Evolutionary conservation across 73 alveolate species (phyloP).

Genomic region (Tetrahymena thermophila): DNA sequence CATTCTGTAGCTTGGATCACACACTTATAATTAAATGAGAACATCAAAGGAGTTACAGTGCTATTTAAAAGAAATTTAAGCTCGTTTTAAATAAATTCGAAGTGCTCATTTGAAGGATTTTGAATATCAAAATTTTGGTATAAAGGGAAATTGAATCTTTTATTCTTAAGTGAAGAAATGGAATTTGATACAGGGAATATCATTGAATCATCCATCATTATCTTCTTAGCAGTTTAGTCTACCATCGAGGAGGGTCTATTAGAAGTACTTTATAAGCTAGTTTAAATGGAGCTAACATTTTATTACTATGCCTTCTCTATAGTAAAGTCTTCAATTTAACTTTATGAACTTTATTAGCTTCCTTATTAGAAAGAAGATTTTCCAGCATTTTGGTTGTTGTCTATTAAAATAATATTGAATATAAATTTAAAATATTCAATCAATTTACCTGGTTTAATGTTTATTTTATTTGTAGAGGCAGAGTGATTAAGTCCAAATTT

Average conservation of each 20-base stretch:
- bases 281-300: neutral
- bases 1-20: neutral
- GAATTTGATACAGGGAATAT: neutral
- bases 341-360: neutral
- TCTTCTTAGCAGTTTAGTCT: neutral
- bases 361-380: neutral
- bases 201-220: neutral
- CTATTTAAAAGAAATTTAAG: neutral
- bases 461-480: neutral
- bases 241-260: neutral
- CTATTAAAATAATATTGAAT: neutral
- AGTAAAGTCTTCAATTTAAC: neutral
- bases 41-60: neutral
- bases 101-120: neutral
- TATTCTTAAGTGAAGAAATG: neutral
- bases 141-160: neutral
- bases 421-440: too few relatives aligned
- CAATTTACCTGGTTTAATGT: neutral
- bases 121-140: neutral
- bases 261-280: neutral
- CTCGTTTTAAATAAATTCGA: neutral
- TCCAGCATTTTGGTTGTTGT: neutral
- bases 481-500: neutral
- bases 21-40: neutral
- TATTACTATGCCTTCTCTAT: neutral